A percentile compares a stretch with the other conserved stretches of the same genome.
phyloP scores from a whole-genome alignment of 164 flowering plant genomes.

The Sedum album region DNA sequence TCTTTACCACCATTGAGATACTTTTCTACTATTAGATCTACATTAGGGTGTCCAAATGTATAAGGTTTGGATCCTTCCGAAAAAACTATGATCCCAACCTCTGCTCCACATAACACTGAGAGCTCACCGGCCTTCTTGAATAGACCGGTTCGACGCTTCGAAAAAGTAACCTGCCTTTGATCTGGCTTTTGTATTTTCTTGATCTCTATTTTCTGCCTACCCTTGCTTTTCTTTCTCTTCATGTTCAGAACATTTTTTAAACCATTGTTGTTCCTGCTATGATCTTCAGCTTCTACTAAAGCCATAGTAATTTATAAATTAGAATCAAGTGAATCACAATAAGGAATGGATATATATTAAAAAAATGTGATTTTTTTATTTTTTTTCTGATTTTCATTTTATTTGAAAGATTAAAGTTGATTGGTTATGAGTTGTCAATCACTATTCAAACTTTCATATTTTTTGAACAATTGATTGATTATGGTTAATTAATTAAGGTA shows the following conservation, averaged over 20 bases:
- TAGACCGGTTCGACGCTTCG: slow-evolving; percentile 28
- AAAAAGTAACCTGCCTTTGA: slow-evolving; percentile 35
- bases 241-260: not conserved
- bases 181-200: slow-evolving; percentile 23
- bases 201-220: slow-evolving; percentile 25
- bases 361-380: no score
- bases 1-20: not conserved
- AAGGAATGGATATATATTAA: no score
- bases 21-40: not conserved
- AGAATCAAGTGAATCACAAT: no score
- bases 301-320: not conserved
- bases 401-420: no score
- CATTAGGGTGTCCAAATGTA: slow-evolving; percentile 1
- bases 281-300: not conserved
- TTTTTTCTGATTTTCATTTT: no score
- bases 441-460: no score
- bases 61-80: slow-evolving; percentile 22
- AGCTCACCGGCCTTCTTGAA: slow-evolving; percentile 34
- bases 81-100: slow-evolving; percentile 28
- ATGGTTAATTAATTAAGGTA: no score
- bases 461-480: no score
- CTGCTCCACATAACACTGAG: slow-evolving; percentile 28
- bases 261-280: not conserved
- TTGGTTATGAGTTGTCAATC: no score
- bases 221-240: slow-evolving; percentile 3